Evolutionary conservation across 164 flowering plant genomes (phyloP).

Genomic region (Chimonanthus praecox): DNA sequence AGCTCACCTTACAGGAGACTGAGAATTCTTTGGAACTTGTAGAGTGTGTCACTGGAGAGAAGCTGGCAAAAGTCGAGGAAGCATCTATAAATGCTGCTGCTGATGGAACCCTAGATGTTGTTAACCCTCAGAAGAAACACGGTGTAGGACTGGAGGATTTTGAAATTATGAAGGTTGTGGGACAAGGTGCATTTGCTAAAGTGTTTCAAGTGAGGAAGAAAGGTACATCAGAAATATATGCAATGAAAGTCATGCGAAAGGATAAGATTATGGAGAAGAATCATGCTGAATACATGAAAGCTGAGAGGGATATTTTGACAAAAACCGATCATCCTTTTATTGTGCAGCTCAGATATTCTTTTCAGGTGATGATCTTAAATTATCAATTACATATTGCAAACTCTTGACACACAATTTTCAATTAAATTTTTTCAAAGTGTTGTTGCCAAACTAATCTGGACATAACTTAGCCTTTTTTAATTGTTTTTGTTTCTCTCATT

Average conservation of each 20-base stretch:
- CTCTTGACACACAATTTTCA: not conserved
- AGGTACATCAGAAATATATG: slow-evolving; percentile 69
- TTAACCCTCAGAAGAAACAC: slow-evolving; percentile 17
- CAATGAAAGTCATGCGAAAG: slow-evolving; percentile 97
- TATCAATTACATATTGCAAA: not conserved
- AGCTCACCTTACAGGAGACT: slow-evolving; percentile 42
- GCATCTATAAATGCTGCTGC: slow-evolving; percentile 14
- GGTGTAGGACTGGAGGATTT: slow-evolving; percentile 71
- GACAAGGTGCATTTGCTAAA: slow-evolving; percentile 91
- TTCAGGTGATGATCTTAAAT: slow-evolving; percentile 48
- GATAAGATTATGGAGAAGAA: slow-evolving; percentile 76
- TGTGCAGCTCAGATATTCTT: slow-evolving; percentile 85
- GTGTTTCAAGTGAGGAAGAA: slow-evolving; percentile 70
- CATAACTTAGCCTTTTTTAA: too few species aligned
- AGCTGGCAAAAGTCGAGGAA: slow-evolving; percentile 23
- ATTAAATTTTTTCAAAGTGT: too few species aligned
- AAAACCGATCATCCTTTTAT: slow-evolving; percentile 80
- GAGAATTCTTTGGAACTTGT: slow-evolving; percentile 38
- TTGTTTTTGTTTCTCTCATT: too few species aligned
- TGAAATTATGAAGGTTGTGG: slow-evolving; percentile 79
- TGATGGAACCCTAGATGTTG: slow-evolving; percentile 17
- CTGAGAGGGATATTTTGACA: slow-evolving; percentile 85
- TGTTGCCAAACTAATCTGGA: too few species aligned
- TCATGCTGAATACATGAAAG: slow-evolving; percentile 85
- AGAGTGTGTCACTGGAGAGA: slow-evolving; percentile 27